These are phyloP conservation scores for Cajanus cajan DNA, from an alignment of 306 rosid genomes.

Conservation along the genomic window DNA sequence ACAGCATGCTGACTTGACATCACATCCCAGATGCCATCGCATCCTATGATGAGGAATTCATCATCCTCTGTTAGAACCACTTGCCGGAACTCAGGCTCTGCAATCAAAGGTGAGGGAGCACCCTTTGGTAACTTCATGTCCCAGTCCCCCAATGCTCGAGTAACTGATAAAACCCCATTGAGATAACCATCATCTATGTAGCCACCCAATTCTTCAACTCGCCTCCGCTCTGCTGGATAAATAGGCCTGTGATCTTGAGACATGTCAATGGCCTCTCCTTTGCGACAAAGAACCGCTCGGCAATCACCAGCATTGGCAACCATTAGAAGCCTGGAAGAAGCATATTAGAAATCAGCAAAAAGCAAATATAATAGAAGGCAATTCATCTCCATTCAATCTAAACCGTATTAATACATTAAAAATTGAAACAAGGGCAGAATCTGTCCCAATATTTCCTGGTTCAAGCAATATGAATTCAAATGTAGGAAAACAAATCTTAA, in stretches of 20 bases:
- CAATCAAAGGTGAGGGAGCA: slow-evolving; percentile 77
- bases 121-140: slow-evolving; percentile 87
- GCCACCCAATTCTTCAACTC: slow-evolving; percentile 84
- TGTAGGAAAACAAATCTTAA: neutral
- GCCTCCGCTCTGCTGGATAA: slow-evolving; percentile 63
- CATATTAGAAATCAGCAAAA: slow-evolving; percentile 26
- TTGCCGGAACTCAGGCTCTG: slow-evolving; percentile 86
- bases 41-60: slow-evolving; percentile 93
- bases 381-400: neutral
- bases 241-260: slow-evolving; percentile 91
- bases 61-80: slow-evolving; percentile 77
- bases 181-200: slow-evolving; percentile 83
- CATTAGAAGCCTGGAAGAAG: slow-evolving; percentile 68
- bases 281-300: slow-evolving; percentile 89
- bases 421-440: neutral
- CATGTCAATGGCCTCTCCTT: slow-evolving; percentile 94
- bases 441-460: neutral
- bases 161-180: slow-evolving; percentile 80
- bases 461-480: neutral
- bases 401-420: neutral
- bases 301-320: slow-evolving; percentile 98
- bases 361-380: slow-evolving; percentile 8
- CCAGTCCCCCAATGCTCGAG: slow-evolving; percentile 97
- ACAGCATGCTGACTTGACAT: slow-evolving; percentile 94
- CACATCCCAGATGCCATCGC: slow-evolving; percentile 97